Evolutionary conservation across 2,329 filamentous ascomycete genomes (phyloP), one percentile per base, ranked within the genome.

Genomic region (Ophiostoma sp.): DNA sequence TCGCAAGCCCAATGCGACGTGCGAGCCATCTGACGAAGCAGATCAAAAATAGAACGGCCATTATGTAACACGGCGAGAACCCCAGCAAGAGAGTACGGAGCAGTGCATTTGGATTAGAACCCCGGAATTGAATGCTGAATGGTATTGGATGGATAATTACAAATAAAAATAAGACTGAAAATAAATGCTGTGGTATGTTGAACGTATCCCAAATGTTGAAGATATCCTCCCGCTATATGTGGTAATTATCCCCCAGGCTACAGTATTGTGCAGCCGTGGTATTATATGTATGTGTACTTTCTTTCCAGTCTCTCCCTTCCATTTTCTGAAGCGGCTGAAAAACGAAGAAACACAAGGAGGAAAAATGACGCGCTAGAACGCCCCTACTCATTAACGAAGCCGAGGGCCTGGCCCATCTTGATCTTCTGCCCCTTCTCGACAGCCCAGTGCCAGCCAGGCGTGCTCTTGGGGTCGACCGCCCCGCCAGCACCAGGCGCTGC

Each of bases 371-470:
- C 49, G 49, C 49, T 55, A 55, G 27, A 45, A 55, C 49, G 18
- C 72, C 58, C 38, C 27, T 74, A 78, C 71, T 79, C 78, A 58
- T 87, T 85, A 45, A 97, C 89, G 75, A 84, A 87, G 0, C 94
- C 95, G 69, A 99, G 77, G 7, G 90, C 88, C 80, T 99, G 85
- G 3, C 95, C 95, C 80, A 98, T 90, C 81, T 93, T 93, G 70
- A 99, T 87, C 74, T 84, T 90, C 81, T 94, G 90, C 0, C 94
- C 95, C 78, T 92, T 92, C 75, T 94, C 87, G 65, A 98, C 89
- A 41, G 83, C 84, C 94, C 95, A 99, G 70, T 83, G 85, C 85
- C 92, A 98, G 0, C 93, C 93, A 14, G 84, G 86, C 69, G 83
- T 85, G 67, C 84, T 80, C 66, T 83, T 80, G 63, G 63, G 63